These are phyloP conservation scores for Neurospora sp. DNA, from an alignment of 495 filamentous ascomycete genomes.

Conservation along the genomic window DNA sequence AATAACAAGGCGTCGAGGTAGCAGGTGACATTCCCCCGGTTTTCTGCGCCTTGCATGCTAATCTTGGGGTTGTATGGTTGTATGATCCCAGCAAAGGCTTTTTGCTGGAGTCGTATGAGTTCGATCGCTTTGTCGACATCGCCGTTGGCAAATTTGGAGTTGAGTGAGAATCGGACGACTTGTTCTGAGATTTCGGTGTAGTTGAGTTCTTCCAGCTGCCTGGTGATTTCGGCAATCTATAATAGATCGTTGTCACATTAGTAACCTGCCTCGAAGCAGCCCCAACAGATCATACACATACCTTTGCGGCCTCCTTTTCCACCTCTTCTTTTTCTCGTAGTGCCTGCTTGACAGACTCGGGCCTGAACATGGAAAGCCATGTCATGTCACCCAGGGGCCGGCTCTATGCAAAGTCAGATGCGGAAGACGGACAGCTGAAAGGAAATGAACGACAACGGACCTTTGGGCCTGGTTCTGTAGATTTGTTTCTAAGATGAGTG, in stretches of 20 bases:
- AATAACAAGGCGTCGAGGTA: slow-evolving; percentile 89
- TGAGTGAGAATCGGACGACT: slow-evolving; percentile 64
- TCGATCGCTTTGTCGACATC: slow-evolving; percentile 67
- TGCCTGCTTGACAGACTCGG: slow-evolving; percentile 40
- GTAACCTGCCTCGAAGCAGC: neutral
- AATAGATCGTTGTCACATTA: neutral
- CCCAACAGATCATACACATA: slow-evolving; percentile 4
- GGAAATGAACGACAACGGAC: slow-evolving; percentile 22
- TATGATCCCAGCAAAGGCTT: slow-evolving; percentile 73
- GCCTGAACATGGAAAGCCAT: slow-evolving; percentile 46
- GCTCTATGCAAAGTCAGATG: slow-evolving; percentile 18
- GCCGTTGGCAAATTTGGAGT: slow-evolving; percentile 51
- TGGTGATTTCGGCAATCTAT: slow-evolving; percentile 47
- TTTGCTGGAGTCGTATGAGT: slow-evolving; percentile 62
- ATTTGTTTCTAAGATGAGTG: slow-evolving; percentile 38
- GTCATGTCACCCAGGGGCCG: slow-evolving; percentile 30
- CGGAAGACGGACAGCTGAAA: slow-evolving; percentile 7
- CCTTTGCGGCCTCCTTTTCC: slow-evolving; percentile 33
- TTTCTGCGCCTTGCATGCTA: slow-evolving; percentile 76
- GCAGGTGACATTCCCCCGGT: slow-evolving; percentile 77
- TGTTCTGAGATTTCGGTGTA: slow-evolving; percentile 45
- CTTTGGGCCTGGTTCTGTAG: slow-evolving; percentile 38
- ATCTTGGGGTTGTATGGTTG: slow-evolving; percentile 56
- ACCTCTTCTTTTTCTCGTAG: slow-evolving; percentile 47
- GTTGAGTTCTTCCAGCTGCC: slow-evolving; percentile 41